Conservation (phyloP, 345 rosid genomes). For the Populus davidiana region DNA sequence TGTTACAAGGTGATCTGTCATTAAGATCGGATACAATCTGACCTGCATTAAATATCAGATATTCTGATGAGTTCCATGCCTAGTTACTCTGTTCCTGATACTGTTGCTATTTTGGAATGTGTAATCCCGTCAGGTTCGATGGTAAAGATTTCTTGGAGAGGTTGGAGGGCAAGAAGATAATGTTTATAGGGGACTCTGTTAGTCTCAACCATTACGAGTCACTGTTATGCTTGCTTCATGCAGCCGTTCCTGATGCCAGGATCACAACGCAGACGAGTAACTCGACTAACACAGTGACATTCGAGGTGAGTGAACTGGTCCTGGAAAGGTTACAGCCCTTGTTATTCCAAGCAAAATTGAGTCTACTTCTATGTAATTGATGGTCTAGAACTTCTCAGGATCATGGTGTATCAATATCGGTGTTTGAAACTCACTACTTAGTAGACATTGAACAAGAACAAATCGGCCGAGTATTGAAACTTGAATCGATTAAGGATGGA, state of each 20-base stretch:
- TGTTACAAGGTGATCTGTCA: no score
- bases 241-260: slow-evolving; percentile 42
- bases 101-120: background rate
- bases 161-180: slow-evolving; percentile 45
- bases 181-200: slow-evolving; percentile 64
- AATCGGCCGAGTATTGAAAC: slow-evolving; percentile 53
- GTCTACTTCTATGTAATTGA: background rate
- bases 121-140: slow-evolving; percentile 40
- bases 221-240: slow-evolving; percentile 50
- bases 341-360: background rate
- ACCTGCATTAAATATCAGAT: no score
- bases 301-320: slow-evolving; percentile 35
- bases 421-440: slow-evolving; percentile 34
- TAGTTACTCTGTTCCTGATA: background rate
- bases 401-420: slow-evolving; percentile 39
- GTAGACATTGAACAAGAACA: slow-evolving; percentile 50
- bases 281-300: slow-evolving; percentile 23
- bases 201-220: slow-evolving; percentile 65
- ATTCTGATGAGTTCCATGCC: background rate
- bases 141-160: slow-evolving; percentile 42
- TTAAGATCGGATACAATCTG: no score
- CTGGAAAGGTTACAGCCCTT: background rate
- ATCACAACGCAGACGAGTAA: slow-evolving; percentile 17
- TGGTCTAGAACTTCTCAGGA: slow-evolving; percentile 37
- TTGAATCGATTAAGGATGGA: slow-evolving; percentile 48